Conservation (phyloP, 371 early-diverging fungal species). For the Capillidium rhysosporum region DNA sequence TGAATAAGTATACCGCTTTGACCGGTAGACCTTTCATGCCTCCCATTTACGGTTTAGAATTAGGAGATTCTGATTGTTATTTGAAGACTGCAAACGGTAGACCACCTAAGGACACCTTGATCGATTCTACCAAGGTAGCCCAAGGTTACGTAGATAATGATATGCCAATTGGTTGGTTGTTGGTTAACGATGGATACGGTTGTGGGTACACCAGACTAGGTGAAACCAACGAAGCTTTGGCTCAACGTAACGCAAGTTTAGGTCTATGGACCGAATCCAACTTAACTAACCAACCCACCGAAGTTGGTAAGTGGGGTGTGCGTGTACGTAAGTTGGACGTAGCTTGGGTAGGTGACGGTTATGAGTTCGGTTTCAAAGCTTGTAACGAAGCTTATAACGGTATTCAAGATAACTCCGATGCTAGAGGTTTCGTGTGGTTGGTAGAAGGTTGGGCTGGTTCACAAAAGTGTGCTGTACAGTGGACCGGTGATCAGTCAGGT, state of each 20-base stretch:
- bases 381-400: neutral
- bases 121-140: conserved; percentile 2
- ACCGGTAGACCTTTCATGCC: conserved; percentile 3
- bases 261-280: neutral
- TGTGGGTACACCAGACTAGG: neutral
- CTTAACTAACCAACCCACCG: conserved; percentile 1
- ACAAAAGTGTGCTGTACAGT: neutral
- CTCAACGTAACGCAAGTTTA: neutral
- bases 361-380: neutral
- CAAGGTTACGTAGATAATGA: neutral
- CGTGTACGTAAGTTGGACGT: neutral
- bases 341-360: neutral
- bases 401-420: neutral
- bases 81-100: neutral
- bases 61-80: neutral
- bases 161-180: neutral
- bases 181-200: conserved; percentile 1
- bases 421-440: neutral
- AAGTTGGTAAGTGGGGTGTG: conserved; percentile 1
- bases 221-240: neutral
- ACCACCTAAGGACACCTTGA: conserved; percentile 1
- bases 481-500: neutral
- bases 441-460: conserved; percentile 1
- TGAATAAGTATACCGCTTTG: neutral
- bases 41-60: neutral